Evolutionary conservation across 2,329 filamentous ascomycete genomes (phyloP), one percentile per base, ranked within the genome.

Genomic region (Lomentospora prolificans): DNA sequence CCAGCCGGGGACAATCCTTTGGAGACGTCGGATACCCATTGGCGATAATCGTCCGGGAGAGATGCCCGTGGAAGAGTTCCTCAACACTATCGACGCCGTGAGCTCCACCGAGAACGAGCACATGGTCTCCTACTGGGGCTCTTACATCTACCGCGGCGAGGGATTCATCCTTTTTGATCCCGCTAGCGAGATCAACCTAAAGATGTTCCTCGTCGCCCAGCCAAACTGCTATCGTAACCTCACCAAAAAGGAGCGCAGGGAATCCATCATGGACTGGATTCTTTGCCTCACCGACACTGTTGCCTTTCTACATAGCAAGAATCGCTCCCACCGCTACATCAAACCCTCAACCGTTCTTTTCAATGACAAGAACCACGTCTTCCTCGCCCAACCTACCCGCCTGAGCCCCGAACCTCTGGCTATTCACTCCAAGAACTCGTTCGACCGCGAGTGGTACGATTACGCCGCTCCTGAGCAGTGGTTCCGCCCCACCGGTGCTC

Each of bases 401-500:
- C 69, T 82, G 50, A 73, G 72, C 50, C 66, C 69, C 28, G 70
- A 75, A 65, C 71, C 62, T 62, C 69, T 65, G 59, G 74, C 62
- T 59, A 72, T 62, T 70, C 65, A 65, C 7, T 66, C 69, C 57
- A 72, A 70, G 60, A 66, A 65, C 2, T 73, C 70, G 2, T 82
- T 85, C 59, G 83, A 87, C 61, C 82, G 83, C 59, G 87, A 89
- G 64, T 74, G 74, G 7, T 89, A 89, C 67, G 82, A 88, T 63
- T 90, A 90, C 63, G 80, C 81, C 1, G 84, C 87, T 0, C 87
- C 87, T 1, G 87, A 91, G 63, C 76, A 80, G 56, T 80, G 79
- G 73, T 74, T 71, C 64, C 75, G 70, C 39, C 72, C 72, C 22
- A 61, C 61, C 22, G 66, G 58, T 27, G 66, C 66, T 58, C 69